These are phyloP conservation scores for Candida palmyrensis DNA, from an alignment of 805 yeast genomes.

Conservation along the genomic window DNA sequence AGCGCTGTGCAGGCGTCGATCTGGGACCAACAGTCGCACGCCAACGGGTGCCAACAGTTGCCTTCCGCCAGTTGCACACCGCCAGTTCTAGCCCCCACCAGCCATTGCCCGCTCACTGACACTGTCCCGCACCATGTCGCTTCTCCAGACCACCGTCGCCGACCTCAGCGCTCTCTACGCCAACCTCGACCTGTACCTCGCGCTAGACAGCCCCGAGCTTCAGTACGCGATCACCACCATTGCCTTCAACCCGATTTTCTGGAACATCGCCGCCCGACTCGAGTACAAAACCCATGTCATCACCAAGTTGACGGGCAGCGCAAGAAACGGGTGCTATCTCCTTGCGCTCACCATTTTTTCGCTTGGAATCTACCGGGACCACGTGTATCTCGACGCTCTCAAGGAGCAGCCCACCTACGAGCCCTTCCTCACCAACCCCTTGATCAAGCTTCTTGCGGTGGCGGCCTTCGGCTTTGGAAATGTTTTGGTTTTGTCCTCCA, in stretches of 20 bases:
- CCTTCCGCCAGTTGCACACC: too few species aligned
- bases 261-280: slow-evolving; percentile 88
- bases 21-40: too few species aligned
- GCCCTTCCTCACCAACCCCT: slow-evolving; percentile 37
- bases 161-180: slow-evolving; percentile 1
- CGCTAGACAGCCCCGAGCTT: slow-evolving; percentile 14
- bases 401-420: slow-evolving; percentile 62
- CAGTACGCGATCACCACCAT: slow-evolving; percentile 55
- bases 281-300: slow-evolving; percentile 76
- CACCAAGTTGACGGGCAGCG: slow-evolving; percentile 69
- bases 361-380: slow-evolving; percentile 79
- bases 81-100: neutral
- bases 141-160: neutral
- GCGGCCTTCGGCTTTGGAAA: slow-evolving; percentile 64
- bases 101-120: too few species aligned
- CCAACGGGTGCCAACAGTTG: too few species aligned
- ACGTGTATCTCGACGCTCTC: slow-evolving; percentile 67
- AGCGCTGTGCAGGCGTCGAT: too few species aligned
- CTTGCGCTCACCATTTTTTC: slow-evolving; percentile 81
- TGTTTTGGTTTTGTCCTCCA: slow-evolving; percentile 72
- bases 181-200: slow-evolving; percentile 13
- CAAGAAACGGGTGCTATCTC: slow-evolving; percentile 73
- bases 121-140: neutral
- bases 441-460: slow-evolving; percentile 49
- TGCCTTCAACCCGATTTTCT: slow-evolving; percentile 88